Conservation (phyloP, 306 rosid genomes). For the Cyamopsis tetragonoloba region DNA sequence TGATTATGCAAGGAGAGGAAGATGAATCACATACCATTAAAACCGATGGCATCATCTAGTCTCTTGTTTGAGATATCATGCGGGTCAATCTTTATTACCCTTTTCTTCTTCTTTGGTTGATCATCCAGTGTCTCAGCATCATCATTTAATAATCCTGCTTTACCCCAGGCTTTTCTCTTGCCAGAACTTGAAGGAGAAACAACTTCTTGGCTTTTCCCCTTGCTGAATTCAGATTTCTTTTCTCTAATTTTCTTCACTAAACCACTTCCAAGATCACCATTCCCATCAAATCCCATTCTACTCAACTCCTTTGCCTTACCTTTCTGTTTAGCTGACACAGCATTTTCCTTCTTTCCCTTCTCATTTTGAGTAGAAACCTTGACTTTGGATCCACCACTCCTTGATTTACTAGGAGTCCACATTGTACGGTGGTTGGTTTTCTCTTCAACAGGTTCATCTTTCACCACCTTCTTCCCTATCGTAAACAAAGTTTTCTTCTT, state of each 20-base stretch:
- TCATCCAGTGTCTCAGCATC: constrained; percentile 36
- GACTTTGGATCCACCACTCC: constrained; percentile 21
- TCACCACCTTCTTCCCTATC: constrained; percentile 21
- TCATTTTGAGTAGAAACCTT: constrained; percentile 24
- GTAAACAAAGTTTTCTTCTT: constrained; percentile 21
- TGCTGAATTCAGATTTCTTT: constrained; percentile 27
- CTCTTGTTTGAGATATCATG: constrained; percentile 87
- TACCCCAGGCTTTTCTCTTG: constrained; percentile 31
- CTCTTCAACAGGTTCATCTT: constrained; percentile 6
- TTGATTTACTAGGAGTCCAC: constrained; percentile 35
- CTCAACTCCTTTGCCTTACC: constrained; percentile 25
- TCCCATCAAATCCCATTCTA: constrained; percentile 10
- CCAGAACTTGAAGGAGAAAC: constrained; percentile 23
- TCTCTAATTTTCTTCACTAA: constrained; percentile 36
- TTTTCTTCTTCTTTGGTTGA: constrained; percentile 62
- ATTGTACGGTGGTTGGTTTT: constrained; percentile 22
- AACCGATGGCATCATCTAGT: constrained; percentile 48
- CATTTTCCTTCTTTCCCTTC: constrained; percentile 30
- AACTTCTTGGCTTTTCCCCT: constrained; percentile 28
- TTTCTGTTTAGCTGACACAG: constrained; percentile 8
- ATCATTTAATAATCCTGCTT: constrained; percentile 29
- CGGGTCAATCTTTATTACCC: constrained; percentile 58
- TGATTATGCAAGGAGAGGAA: constrained; percentile 14
- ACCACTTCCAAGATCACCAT: constrained; percentile 22
- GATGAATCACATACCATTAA: constrained; percentile 45